phyloP scores from a whole-genome alignment of 805 yeast species.

The Peterozyma toletana region DNA sequence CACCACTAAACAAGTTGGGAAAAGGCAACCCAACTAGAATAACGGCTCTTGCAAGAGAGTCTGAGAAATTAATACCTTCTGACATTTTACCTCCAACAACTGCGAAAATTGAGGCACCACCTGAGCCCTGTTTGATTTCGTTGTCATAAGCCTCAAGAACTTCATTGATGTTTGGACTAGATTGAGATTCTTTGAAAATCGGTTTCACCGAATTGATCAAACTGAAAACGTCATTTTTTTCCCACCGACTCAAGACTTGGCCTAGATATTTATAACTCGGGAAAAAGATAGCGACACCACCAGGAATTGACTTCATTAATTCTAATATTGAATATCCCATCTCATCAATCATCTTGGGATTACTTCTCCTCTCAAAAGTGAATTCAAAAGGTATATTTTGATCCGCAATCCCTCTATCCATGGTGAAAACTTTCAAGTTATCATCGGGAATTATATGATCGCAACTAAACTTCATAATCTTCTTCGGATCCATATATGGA shows the following conservation, averaged over 20 bases:
- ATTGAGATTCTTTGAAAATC: constrained; percentile 50
- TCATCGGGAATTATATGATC: constrained; percentile 76
- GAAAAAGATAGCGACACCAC: constrained; percentile 74
- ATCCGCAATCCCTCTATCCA: constrained; percentile 22
- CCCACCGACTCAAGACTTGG: constrained; percentile 49
- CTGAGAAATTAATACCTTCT: constrained; percentile 90
- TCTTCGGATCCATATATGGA: constrained; percentile 38
- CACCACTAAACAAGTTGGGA: constrained; percentile 81
- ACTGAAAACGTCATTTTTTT: constrained; percentile 22
- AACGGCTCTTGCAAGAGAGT: constrained; percentile 81
- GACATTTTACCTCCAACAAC: constrained; percentile 92
- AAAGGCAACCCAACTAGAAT: constrained; percentile 84
- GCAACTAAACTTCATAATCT: constrained; percentile 57
- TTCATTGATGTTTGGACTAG: constrained; percentile 31
- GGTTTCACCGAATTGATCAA: constrained; percentile 31
- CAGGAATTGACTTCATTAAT: constrained; percentile 44
- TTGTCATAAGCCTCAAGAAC: constrained; percentile 45
- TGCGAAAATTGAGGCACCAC: constrained; percentile 61
- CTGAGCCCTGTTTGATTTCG: constrained; percentile 28
- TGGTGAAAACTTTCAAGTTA: constrained; percentile 56
- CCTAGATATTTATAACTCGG: constrained; percentile 77
- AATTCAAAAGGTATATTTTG: constrained; percentile 41
- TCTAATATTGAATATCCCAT: constrained; percentile 44
- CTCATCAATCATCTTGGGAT: constrained; percentile 32
- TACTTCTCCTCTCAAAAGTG: constrained; percentile 57